These are phyloP conservation scores for Berkeleyomyces basicola DNA, from an alignment of 2,329 filamentous ascomycete genomes.

Conservation along the genomic window DNA sequence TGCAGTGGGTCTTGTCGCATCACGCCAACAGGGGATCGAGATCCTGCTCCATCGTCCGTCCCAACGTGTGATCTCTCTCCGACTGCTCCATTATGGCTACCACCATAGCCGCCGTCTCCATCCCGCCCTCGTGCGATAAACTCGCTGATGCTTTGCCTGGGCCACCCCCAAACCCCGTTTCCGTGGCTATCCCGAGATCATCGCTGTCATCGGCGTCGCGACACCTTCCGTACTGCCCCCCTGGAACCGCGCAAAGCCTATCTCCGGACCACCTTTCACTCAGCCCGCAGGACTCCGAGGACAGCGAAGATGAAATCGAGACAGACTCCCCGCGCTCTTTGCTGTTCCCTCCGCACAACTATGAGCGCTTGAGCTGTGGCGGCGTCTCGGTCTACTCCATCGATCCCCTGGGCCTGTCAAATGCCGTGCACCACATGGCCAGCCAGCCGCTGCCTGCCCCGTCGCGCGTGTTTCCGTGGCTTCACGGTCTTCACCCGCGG, in stretches of 20 bases:
- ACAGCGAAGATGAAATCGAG: conserved; percentile 23
- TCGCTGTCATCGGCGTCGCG: neutral
- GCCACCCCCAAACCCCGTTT: neutral
- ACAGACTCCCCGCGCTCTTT: conserved; percentile 40
- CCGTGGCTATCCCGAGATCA: conserved; percentile 8
- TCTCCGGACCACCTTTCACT: neutral
- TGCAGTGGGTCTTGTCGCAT: neutral
- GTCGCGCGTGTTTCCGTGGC: conserved; percentile 83
- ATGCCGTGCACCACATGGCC: conserved; percentile 59
- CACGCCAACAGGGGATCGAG: neutral
- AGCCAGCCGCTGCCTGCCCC: conserved; percentile 71
- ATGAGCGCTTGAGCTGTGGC: conserved; percentile 34
- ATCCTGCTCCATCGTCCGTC: neutral
- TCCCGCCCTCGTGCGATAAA: neutral
- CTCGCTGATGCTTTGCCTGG: neutral
- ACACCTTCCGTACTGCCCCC: conserved; percentile 11
- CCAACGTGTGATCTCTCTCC: neutral
- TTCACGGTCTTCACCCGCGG: conserved; percentile 77
- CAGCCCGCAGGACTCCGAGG: conserved; percentile 35
- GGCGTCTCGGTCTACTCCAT: conserved; percentile 55
- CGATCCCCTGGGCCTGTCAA: conserved; percentile 47
- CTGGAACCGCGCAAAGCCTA: conserved; percentile 1
- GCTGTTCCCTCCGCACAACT: conserved; percentile 55
- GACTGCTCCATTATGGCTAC: conserved; percentile 3
- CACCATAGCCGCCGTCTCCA: conserved; percentile 3